These are phyloP conservation scores for Phytopythium sindhum DNA, from an alignment of 352 stramenopile genomes.

Conservation along the genomic window DNA sequence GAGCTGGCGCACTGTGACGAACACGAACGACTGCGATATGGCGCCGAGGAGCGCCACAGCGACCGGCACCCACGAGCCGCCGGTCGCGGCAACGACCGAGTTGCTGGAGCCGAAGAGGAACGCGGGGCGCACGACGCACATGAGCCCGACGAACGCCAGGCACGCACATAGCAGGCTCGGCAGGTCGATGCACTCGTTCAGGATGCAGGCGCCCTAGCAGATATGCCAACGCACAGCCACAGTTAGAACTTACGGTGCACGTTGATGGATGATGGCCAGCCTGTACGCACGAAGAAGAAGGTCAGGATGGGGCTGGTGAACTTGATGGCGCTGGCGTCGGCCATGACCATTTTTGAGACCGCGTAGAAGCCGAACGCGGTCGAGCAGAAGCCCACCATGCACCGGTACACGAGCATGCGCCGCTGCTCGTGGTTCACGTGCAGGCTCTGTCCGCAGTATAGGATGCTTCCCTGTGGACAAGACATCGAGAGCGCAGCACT, in stretches of 20 bases:
- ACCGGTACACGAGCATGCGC: slow-evolving; percentile 51
- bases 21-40: slow-evolving; percentile 66
- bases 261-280: no score
- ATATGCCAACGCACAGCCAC: background rate
- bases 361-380: slow-evolving; percentile 73
- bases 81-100: slow-evolving; percentile 24
- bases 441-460: slow-evolving; percentile 28
- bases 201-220: slow-evolving; percentile 17
- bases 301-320: slow-evolving; percentile 59
- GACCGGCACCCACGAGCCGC: slow-evolving; percentile 51
- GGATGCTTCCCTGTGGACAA: slow-evolving; percentile 9
- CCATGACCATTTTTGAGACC: slow-evolving; percentile 70
- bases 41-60: slow-evolving; percentile 49
- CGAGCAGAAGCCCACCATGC: slow-evolving; percentile 51
- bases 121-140: slow-evolving; percentile 43
- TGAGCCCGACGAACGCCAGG: slow-evolving; percentile 33
- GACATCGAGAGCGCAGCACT: background rate
- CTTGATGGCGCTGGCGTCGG: slow-evolving; percentile 59
- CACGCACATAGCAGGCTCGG: slow-evolving; percentile 34
- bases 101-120: slow-evolving; percentile 51
- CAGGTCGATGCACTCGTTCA: slow-evolving; percentile 38
- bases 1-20: slow-evolving; percentile 63
- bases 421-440: slow-evolving; percentile 35
- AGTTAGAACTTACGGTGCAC: background rate
- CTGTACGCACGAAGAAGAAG: slow-evolving; percentile 45